These are phyloP conservation scores for Hypholoma fasciculare DNA, from an alignment of 768 basidiomycete species.

Conservation along the genomic window DNA sequence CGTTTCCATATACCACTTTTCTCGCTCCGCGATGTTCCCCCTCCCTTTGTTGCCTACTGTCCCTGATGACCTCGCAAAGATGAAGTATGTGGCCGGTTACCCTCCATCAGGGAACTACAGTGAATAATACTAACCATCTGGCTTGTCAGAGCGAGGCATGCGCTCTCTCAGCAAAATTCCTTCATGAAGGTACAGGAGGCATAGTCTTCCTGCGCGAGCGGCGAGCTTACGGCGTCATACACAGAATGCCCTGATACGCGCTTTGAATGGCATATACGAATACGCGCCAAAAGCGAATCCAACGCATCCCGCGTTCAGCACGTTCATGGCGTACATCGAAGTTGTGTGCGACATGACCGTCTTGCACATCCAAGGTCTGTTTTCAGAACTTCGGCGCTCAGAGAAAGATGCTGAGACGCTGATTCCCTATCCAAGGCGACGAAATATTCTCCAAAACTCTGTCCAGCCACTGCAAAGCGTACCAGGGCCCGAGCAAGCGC, in stretches of 20 bases:
- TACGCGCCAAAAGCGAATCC: conserved; percentile 14
- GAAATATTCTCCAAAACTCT: conserved; percentile 22
- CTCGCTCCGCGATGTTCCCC: conserved; percentile 14
- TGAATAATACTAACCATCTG: not conserved
- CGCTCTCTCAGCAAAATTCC: conserved; percentile 23
- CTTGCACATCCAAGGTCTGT: conserved; percentile 23
- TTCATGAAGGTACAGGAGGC: conserved; percentile 15
- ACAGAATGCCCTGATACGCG: conserved; percentile 27
- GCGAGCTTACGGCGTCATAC: not conserved
- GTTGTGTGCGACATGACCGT: conserved; percentile 21
- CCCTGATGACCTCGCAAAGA: conserved; percentile 19
- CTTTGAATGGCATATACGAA: conserved; percentile 22
- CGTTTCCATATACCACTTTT: too few relatives aligned
- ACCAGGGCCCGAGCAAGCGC: not conserved
- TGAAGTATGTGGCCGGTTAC: conserved; percentile 18
- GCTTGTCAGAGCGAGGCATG: conserved; percentile 8
- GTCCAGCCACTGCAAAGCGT: conserved; percentile 2
- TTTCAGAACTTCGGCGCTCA: too few relatives aligned
- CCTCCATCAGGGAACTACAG: not conserved
- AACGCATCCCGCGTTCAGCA: conserved; percentile 10
- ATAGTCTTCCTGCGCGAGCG: not conserved
- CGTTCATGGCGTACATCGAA: conserved; percentile 23
- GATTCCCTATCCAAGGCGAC: conserved; percentile 18
- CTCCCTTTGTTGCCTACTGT: conserved; percentile 24
- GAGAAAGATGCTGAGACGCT: not conserved